Base-by-base conservation (phyloP, 768 basidiomycete species). In the Russula virescens region DNA sequence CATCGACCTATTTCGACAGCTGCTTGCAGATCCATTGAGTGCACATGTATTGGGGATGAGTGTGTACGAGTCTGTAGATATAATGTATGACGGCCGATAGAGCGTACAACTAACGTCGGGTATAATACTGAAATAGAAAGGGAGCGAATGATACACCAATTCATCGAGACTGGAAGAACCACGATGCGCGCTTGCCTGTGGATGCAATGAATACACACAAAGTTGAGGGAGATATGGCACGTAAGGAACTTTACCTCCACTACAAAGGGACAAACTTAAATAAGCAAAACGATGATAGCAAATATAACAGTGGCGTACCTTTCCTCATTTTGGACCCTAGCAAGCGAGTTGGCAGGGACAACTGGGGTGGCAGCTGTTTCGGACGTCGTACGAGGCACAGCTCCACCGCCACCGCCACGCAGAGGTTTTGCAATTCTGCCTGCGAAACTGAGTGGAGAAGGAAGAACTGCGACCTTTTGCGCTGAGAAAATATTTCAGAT, bases 381-480 rank as follows among this genome's bases (percentile, higher is more conserved):
- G 53, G 75, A 46, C 77, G 71, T 70, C 42, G 76, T 69, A 52
- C 75, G 74, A 21, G 77, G 76, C 43, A 78, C 78, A 38, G 73
- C 72, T 7, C 71, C 75, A 16, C 94, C 94, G 47, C 96, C 95
- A 23, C 93, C 94, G 16, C 96, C 97, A 67, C 96, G 83, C 60
- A 99, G 78, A 28, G 97, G 97, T 76, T 98, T 98, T 38, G 96
- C 96, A 66, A 99, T 98, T 45, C 96, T 85, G 47, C 95, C 94
- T 10, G 64, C 66, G 76, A 95, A 94, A 73, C 80, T 88, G 70
- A 96, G 80, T 47, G 87, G 77, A 31, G 87, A 84, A 19, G 83
- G 77, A n/a, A 81, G 77, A n/a, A 81, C 76, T 49, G 86, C 81
- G 48, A 84, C 82, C 75, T 91, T 91, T 84, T 91, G 88, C 16